Base-by-base conservation (phyloP, 164 flowering plant species). In the Warburgia ugandensis region DNA sequence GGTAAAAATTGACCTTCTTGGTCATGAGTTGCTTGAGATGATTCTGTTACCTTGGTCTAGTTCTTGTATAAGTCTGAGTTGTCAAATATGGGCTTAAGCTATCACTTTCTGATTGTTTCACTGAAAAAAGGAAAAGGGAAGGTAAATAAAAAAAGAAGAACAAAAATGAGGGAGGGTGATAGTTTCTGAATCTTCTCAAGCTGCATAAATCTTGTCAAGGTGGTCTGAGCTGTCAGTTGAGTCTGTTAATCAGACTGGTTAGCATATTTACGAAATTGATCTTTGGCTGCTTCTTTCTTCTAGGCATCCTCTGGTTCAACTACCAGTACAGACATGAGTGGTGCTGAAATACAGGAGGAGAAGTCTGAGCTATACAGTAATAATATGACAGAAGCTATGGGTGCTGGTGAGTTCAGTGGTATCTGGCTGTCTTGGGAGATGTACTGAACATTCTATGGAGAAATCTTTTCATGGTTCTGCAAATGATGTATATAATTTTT, bases 311-410 rank as follows among this genome's bases (percentile, higher is more conserved):
- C 91, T 60, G 82, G 86, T 36, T 70, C 87, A 9, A 58, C 68
- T 22, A 66, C 94, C 1, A 69, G 70, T 58, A 50, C 73, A 0
- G 77, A 69, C 68, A 68, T 55, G 71, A 72, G 75, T 55, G 68
- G 56, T 43, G 41, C 77, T 51, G 70, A 73, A 47, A 62, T 41
- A 20, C 59, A 79, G 61, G 91, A 82, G 64, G 79, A 78, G 50
- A 92, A 78, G 63, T 91, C 98, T 30, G 88, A 79, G 8, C 49
- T 44, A 42, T 92, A 92, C 45, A 88, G 98, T 64, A 56, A 31
- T 47, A 73, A 79, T 59, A 92, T 92, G 98, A 88, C 98, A 31
- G 75, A 77, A 68, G 95, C 96, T 32, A 85, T 87, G 96, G 98
- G 96, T 56, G 95, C 98, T 66, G 86, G 96, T 92, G 69, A 61